These are phyloP conservation scores for Teratosphaeria pseudoeucalypti DNA, from an alignment of 2,329 filamentous ascomycete genomes.

Conservation along the genomic window DNA sequence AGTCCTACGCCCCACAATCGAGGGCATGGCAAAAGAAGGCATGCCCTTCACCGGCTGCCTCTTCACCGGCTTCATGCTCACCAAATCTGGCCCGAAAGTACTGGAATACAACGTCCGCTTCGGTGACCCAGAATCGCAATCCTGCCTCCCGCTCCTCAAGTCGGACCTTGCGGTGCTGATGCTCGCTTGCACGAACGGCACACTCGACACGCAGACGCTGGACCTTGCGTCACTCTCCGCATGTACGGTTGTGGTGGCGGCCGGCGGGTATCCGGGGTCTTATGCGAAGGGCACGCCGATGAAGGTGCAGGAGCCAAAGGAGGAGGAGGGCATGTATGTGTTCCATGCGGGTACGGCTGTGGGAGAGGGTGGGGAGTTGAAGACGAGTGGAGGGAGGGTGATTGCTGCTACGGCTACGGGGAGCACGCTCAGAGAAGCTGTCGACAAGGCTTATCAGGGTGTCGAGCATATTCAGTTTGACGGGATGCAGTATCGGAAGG, in stretches of 20 bases:
- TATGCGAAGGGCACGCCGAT: conserved; percentile 71
- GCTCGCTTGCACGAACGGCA: conserved; percentile 70
- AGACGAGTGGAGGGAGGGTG: conserved; percentile 77
- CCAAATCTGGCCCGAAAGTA: conserved; percentile 65
- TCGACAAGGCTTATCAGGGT: conserved; percentile 77
- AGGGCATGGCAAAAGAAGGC: conserved; percentile 71
- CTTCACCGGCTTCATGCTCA: conserved; percentile 92
- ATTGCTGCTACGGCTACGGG: conserved; percentile 83
- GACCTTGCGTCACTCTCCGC: conserved; percentile 48
- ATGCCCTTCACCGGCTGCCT: conserved; percentile 64
- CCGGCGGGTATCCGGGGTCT: conserved; percentile 77
- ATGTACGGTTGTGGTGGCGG: conserved; percentile 86
- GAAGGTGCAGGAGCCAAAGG: conserved; percentile 42
- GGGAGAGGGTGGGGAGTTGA: conserved; percentile 49
- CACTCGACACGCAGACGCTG: conserved; percentile 45
- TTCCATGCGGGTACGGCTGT: conserved; percentile 88
- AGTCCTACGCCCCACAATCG: conserved; percentile 79
- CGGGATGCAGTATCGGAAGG: conserved; percentile 82
- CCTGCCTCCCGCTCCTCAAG: conserved; percentile 69
- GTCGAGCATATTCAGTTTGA: conserved; percentile 73
- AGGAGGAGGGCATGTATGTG: conserved; percentile 49
- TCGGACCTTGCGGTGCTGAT: conserved; percentile 83
- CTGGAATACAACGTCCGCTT: conserved; percentile 92
- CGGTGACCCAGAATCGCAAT: conserved; percentile 87
- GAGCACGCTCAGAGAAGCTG: conserved; percentile 66